A percentile compares a stretch with the other conserved stretches of the same genome.
These are phyloP conservation scores for Volvox carteri DNA, from an alignment of 163 green algal genomes.

Conservation along the genomic window DNA sequence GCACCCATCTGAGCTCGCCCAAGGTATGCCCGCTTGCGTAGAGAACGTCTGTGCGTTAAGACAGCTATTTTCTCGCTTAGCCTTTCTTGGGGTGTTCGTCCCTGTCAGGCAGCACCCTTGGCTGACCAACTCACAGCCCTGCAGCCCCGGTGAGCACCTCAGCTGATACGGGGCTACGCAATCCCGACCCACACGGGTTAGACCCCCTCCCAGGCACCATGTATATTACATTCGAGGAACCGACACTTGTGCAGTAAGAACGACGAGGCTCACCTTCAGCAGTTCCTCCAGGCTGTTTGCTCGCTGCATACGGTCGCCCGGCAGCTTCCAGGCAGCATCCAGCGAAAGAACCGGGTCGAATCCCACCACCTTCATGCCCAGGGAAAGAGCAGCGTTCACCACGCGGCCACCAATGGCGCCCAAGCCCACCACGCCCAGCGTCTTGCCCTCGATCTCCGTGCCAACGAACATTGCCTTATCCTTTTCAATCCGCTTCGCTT, in stretches of 20 bases:
- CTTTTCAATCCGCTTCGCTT: conserved; percentile 73
- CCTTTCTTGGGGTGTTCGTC: too few relatives aligned
- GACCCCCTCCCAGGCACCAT: too few relatives aligned
- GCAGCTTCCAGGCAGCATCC: conserved; percentile 70
- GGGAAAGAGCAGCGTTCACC: conserved; percentile 67
- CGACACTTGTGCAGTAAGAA: neutral
- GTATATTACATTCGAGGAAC: too few relatives aligned
- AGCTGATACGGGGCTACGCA: too few relatives aligned
- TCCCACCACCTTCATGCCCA: conserved; percentile 74
- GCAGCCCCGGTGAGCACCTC: too few relatives aligned
- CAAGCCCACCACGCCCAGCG: conserved; percentile 71
- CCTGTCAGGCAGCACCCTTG: too few relatives aligned
- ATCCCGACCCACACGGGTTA: too few relatives aligned
- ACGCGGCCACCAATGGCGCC: conserved; percentile 70
- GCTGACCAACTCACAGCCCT: too few relatives aligned
- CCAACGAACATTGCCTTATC: conserved; percentile 75
- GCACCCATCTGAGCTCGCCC: too few relatives aligned
- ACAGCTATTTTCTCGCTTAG: too few relatives aligned
- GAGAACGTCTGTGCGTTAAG: too few relatives aligned
- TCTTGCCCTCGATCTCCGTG: conserved; percentile 74
- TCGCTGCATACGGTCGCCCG: conserved; percentile 70
- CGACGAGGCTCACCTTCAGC: conserved; percentile 38
- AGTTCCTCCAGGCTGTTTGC: conserved; percentile 67
- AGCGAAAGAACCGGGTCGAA: conserved; percentile 71
- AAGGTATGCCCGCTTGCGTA: too few relatives aligned